Evolutionary conservation across 2,329 filamentous ascomycete species (phyloP).

Genomic region (Atkinsonella texensis): DNA sequence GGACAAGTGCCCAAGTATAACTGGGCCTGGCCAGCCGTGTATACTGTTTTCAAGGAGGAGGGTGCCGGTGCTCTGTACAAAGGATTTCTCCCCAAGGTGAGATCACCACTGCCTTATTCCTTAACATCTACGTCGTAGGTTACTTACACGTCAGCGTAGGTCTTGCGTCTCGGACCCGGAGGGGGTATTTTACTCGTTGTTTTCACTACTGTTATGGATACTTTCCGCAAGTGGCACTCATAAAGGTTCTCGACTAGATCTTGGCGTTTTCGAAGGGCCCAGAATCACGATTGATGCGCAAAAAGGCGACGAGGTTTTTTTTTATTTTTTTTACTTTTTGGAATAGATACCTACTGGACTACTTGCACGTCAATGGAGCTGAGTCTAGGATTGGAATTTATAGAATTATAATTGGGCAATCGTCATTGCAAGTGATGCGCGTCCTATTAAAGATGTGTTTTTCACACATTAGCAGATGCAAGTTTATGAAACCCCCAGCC

Average conservation of each 20-base stretch:
- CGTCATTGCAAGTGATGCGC: too few species aligned
- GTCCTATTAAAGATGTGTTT: too few species aligned
- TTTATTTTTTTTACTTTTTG: too few species aligned
- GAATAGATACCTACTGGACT: too few species aligned
- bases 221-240: constrained; percentile 56
- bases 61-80: constrained; percentile 90
- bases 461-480: background rate
- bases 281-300: background rate
- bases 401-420: too few species aligned
- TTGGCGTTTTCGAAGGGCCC: background rate
- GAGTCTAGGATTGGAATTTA: too few species aligned
- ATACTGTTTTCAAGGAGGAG: constrained; percentile 84
- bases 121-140: background rate
- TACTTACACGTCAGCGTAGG: constrained; percentile 14
- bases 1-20: constrained; percentile 89
- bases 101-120: constrained; percentile 26
- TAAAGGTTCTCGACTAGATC: background rate
- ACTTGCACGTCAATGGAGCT: too few species aligned
- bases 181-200: constrained; percentile 68
- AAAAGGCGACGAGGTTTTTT: background rate
- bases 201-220: constrained; percentile 83
- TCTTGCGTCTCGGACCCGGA: constrained; percentile 40
- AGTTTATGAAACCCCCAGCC: background rate
- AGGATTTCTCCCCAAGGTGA: constrained; percentile 95
- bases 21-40: constrained; percentile 87